Evolutionary conservation across 108 stramenopile genomes (phyloP).

Genomic region (Cylindrotheca closterium): DNA sequence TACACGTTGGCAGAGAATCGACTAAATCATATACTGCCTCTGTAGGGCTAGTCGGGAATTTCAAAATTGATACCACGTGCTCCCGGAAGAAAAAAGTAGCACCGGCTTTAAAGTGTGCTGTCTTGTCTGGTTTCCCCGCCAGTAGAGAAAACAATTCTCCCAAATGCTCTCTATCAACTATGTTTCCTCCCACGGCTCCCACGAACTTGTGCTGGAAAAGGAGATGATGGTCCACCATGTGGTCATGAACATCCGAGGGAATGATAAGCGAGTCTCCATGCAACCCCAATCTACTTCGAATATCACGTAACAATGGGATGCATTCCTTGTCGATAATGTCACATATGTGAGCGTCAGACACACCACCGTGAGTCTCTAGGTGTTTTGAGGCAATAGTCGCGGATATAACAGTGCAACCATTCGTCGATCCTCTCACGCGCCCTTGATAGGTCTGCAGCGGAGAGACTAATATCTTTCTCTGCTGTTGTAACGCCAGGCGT

Average conservation of each 20-base stretch:
- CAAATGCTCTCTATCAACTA: constrained; percentile 61
- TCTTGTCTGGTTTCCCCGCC: constrained; percentile 40
- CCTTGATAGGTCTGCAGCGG: constrained; percentile 80
- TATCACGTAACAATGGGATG: constrained; percentile 55
- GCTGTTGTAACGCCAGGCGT: constrained; percentile 33
- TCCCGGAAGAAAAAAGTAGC: constrained; percentile 88
- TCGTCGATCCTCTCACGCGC: constrained; percentile 66
- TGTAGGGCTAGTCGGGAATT: constrained; percentile 47
- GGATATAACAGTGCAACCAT: constrained; percentile 89
- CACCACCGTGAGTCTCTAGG: constrained; percentile 39
- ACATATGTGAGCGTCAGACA: constrained; percentile 53
- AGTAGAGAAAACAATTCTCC: constrained; percentile 43
- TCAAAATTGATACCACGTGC: constrained; percentile 86
- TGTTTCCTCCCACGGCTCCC: constrained; percentile 83
- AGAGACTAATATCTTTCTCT: constrained; percentile 54
- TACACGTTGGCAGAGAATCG: constrained; percentile 70
- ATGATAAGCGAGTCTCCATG: constrained; percentile 76
- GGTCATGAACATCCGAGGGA: constrained; percentile 90
- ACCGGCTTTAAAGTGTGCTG: constrained; percentile 47
- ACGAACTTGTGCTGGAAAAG: constrained; percentile 82
- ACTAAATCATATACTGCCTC: constrained; percentile 71
- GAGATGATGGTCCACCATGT: constrained; percentile 80
- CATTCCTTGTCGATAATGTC: constrained; percentile 74
- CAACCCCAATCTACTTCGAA: constrained; percentile 76
- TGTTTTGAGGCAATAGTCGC: constrained; percentile 73